A percentile compares a stretch with the other conserved stretches of the same genome.
These are phyloP conservation scores for Candida coleopterorum DNA, from an alignment of 805 yeast genomes.

Conservation along the genomic window DNA sequence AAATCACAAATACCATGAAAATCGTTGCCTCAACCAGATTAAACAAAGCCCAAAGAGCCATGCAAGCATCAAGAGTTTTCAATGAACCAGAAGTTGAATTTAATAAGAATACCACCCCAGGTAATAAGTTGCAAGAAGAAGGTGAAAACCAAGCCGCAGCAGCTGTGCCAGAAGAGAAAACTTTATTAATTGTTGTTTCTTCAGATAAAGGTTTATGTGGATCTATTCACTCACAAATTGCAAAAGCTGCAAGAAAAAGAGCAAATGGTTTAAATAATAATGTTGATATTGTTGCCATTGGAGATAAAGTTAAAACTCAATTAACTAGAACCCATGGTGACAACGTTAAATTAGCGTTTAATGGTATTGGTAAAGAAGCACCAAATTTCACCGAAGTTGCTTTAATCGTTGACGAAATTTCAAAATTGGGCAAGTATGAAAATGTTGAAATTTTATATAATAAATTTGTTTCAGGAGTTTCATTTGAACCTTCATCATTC, in stretches of 20 bases:
- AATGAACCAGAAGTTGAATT: constrained; percentile 76
- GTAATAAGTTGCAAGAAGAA: constrained; percentile 12
- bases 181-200: constrained; percentile 80
- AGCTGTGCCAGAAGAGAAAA: constrained; percentile 51
- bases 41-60: constrained; percentile 92
- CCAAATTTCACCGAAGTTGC: constrained; percentile 92
- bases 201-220: constrained; percentile 99
- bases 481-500: constrained; percentile 78
- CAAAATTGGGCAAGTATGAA: constrained; percentile 64
- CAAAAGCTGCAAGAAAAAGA: constrained; percentile 79
- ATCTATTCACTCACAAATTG: constrained; percentile 91
- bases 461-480: constrained; percentile 79
- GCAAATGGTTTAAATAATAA: constrained; percentile 58
- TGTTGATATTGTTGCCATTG: constrained; percentile 76
- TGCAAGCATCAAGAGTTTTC: constrained; percentile 82
- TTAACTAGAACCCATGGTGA: constrained; percentile 75
- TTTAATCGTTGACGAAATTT: constrained; percentile 79
- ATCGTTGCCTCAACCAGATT: constrained; percentile 98
- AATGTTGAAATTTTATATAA: constrained; percentile 81
- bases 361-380: constrained; percentile 94
- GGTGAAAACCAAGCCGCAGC: not conserved
- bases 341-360: constrained; percentile 68
- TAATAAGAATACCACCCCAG: constrained; percentile 77
- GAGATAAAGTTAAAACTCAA: constrained; percentile 93
- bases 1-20: constrained; percentile 99